These are phyloP conservation scores for Cladorrhinum sp. DNA, from an alignment of 2,329 filamentous ascomycete genomes.

Conservation along the genomic window DNA sequence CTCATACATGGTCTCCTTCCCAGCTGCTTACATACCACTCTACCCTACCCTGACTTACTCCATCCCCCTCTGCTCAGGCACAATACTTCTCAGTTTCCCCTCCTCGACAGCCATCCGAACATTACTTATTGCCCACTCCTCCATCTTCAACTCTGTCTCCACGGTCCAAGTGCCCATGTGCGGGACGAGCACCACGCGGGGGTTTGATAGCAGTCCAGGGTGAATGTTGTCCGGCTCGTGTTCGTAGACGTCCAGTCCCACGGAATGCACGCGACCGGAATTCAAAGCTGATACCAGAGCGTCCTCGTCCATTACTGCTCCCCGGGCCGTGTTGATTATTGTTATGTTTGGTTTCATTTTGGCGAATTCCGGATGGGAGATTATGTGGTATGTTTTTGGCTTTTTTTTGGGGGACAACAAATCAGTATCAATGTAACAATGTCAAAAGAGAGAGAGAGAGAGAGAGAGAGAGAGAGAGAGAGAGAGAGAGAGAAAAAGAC, in stretches of 20 bases:
- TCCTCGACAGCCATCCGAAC: constrained; percentile 59
- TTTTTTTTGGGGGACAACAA: constrained; percentile 28
- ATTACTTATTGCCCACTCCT: constrained; percentile 72
- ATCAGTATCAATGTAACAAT: too few relatives aligned
- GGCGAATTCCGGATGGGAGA: constrained; percentile 66
- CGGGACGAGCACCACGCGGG: constrained; percentile 70
- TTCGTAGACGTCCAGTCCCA: constrained; percentile 79
- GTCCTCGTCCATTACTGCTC: constrained; percentile 77
- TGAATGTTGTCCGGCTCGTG: constrained; percentile 70
- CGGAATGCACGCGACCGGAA: constrained; percentile 65
- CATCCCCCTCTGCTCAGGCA: constrained; percentile 62
- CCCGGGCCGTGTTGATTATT: constrained; percentile 79
- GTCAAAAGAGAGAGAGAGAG: neutral
- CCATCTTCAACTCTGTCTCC: constrained; percentile 65
- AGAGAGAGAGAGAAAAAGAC: constrained; percentile 31
- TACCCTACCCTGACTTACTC: neutral
- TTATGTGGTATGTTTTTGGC: constrained; percentile 69
- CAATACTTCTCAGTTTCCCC: constrained; percentile 63
- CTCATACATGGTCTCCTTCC: too few relatives aligned
- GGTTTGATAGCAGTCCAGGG: constrained; percentile 66
- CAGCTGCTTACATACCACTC: too few relatives aligned
- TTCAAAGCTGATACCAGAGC: constrained; percentile 73
- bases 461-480: neutral
- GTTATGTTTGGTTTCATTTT: constrained; percentile 77
- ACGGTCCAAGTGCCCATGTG: constrained; percentile 84